A percentile compares a stretch with the other conserved stretches of the same genome.
Conservation (phyloP, 2,329 filamentous ascomycete species). For the Sclerotinia subarctica region DNA sequence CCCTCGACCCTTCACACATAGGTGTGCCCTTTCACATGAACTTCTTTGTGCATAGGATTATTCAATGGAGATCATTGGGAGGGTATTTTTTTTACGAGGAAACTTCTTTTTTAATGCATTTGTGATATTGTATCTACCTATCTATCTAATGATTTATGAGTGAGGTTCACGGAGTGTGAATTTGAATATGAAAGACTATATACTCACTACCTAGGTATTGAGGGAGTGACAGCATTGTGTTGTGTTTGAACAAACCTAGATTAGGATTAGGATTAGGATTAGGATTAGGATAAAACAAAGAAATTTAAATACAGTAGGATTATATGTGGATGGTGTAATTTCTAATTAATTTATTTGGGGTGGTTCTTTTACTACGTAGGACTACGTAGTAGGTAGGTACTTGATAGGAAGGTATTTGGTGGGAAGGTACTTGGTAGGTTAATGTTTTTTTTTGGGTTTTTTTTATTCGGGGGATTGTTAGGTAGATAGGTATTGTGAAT, state of each 20-base stretch:
- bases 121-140: background rate
- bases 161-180: background rate
- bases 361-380: background rate
- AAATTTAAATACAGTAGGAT: background rate
- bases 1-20: background rate
- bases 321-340: background rate
- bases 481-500: too few relatives aligned
- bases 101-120: conserved; percentile 1
- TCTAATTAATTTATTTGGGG: background rate
- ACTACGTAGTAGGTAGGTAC: too few relatives aligned
- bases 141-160: background rate
- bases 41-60: conserved; percentile 30
- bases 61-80: conserved; percentile 23
- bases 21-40: conserved; percentile 1
- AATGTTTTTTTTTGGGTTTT: too few relatives aligned
- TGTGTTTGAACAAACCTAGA: background rate
- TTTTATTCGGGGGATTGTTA: too few relatives aligned
- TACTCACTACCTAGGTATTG: background rate
- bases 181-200: background rate
- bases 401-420: too few relatives aligned
- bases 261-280: too few relatives aligned
- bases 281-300: too few relatives aligned
- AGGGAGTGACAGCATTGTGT: background rate
- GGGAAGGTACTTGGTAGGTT: too few relatives aligned
- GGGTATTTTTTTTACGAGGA: conserved; percentile 15